Evolutionary conservation across 352 stramenopile species (phyloP).

Genomic region (Globisporangium solare): DNA sequence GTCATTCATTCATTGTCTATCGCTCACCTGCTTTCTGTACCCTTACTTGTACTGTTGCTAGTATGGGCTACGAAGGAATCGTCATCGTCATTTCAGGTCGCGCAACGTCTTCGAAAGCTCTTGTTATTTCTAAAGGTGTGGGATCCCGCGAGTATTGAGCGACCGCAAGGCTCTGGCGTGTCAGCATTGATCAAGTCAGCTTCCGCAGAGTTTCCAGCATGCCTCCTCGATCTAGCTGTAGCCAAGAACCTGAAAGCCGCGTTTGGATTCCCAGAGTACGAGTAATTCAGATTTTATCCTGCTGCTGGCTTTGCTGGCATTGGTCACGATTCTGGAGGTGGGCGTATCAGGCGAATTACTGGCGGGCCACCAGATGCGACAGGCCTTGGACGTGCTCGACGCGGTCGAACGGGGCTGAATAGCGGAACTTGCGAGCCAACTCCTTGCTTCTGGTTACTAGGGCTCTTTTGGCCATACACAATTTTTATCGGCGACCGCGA

Average conservation of each 20-base stretch:
- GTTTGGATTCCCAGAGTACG: constrained; percentile 30
- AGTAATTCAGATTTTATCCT: neutral
- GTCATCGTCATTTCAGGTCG: constrained; percentile 29
- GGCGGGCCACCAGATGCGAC: constrained; percentile 39
- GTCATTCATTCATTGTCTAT: neutral
- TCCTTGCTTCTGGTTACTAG: neutral
- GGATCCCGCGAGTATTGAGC: constrained; percentile 32
- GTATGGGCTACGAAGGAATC: constrained; percentile 20
- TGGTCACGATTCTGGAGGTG: constrained; percentile 13
- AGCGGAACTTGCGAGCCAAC: neutral
- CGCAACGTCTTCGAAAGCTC: constrained; percentile 46
- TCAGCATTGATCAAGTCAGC: constrained; percentile 27
- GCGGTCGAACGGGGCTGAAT: constrained; percentile 10
- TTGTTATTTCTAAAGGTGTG: constrained; percentile 51
- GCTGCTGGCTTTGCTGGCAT: neutral
- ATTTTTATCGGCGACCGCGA: constrained; percentile 12
- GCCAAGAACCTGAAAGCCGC: constrained; percentile 21
- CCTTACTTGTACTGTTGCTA: constrained; percentile 4
- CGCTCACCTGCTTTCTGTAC: neutral
- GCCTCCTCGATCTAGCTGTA: constrained; percentile 18
- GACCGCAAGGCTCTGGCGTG: constrained; percentile 13
- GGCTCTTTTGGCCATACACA: constrained; percentile 12
- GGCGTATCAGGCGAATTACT: constrained; percentile 38
- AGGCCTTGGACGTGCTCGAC: constrained; percentile 18
- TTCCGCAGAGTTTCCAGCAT: constrained; percentile 30